A percentile compares a stretch with the other conserved stretches of the same genome.
These are phyloP conservation scores for Penicillium hordei DNA, from an alignment of 2,329 filamentous ascomycete species.

Conservation along the genomic window DNA sequence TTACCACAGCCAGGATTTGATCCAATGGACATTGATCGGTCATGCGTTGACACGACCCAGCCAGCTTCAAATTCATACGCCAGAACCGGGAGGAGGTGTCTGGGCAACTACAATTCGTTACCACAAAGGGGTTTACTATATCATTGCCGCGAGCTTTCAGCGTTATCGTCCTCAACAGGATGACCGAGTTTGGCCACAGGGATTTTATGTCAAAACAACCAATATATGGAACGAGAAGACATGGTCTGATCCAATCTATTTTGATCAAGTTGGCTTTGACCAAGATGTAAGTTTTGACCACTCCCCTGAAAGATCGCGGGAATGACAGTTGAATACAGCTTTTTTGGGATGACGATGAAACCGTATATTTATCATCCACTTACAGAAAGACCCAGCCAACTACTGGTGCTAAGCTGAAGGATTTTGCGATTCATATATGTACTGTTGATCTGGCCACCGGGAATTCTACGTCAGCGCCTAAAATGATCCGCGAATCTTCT, in stretches of 20 bases:
- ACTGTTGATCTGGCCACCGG: constrained; percentile 36
- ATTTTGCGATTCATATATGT: constrained; percentile 50
- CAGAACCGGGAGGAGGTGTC: constrained; percentile 37
- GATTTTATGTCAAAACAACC: constrained; percentile 56
- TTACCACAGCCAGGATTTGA: constrained; percentile 54
- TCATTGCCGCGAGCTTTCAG: constrained; percentile 49
- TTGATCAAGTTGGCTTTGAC: constrained; percentile 56
- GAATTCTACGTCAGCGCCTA: constrained; percentile 32
- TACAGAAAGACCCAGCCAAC: constrained; percentile 40
- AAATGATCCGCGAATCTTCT: constrained; percentile 47
- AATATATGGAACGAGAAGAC: constrained; percentile 53
- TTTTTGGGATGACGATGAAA: constrained; percentile 54
- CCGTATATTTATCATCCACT: constrained; percentile 50
- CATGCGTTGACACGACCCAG: constrained; percentile 36
- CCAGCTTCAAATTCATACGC: constrained; percentile 38
- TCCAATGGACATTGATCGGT: constrained; percentile 41
- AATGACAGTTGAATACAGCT: constrained; percentile 31
- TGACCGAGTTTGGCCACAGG: constrained; percentile 53
- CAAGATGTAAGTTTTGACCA: constrained; percentile 47
- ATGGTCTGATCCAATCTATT: constrained; percentile 57
- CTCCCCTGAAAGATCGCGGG: too few relatives aligned
- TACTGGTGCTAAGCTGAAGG: constrained; percentile 45
- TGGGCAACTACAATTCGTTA: constrained; percentile 54
- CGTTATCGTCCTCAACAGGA: constrained; percentile 40
- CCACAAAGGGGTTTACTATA: constrained; percentile 47